These are phyloP conservation scores for Fennellomyces sp. DNA, from an alignment of 371 early-diverging fungal species.

Conservation along the genomic window DNA sequence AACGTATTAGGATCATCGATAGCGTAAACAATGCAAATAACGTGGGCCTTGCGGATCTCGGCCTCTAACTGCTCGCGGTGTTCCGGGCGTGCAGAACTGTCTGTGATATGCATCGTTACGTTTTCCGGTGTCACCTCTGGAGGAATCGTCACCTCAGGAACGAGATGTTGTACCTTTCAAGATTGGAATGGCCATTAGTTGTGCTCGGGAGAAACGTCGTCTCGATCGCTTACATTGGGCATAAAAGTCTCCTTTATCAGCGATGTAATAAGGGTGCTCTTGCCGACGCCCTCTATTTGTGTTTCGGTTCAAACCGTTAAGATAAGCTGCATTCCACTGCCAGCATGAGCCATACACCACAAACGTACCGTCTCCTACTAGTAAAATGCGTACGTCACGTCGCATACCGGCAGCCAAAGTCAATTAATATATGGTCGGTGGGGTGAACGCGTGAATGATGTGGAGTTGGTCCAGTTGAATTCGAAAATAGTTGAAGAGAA, in stretches of 20 bases:
- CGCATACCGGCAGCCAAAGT: constrained; percentile 60
- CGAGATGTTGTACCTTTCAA: constrained; percentile 89
- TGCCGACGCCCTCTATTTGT: constrained; percentile 88
- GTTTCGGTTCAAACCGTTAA: no score
- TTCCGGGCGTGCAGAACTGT: constrained; percentile 91
- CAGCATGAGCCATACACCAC: background rate
- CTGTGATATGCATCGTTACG: constrained; percentile 95
- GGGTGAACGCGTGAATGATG: background rate
- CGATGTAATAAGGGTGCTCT: constrained; percentile 93
- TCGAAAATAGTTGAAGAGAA: background rate
- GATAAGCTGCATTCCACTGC: no score
- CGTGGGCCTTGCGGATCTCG: constrained; percentile 94
- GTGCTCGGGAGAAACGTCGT: background rate
- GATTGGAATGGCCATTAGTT: background rate
- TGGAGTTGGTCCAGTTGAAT: background rate
- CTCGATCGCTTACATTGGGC: constrained; percentile 71
- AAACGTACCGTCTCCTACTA: constrained; percentile 87
- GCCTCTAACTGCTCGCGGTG: constrained; percentile 85
- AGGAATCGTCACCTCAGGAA: constrained; percentile 97
- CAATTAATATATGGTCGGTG: background rate
- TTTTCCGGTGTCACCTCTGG: constrained; percentile 97
- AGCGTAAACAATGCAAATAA: constrained; percentile 95
- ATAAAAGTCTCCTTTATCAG: constrained; percentile 95
- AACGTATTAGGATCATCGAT: constrained; percentile 85
- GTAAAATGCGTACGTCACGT: constrained; percentile 87